These are phyloP conservation scores for Pichia sp. DNA, from an alignment of 1,139 yeast genomes.

Conservation along the genomic window DNA sequence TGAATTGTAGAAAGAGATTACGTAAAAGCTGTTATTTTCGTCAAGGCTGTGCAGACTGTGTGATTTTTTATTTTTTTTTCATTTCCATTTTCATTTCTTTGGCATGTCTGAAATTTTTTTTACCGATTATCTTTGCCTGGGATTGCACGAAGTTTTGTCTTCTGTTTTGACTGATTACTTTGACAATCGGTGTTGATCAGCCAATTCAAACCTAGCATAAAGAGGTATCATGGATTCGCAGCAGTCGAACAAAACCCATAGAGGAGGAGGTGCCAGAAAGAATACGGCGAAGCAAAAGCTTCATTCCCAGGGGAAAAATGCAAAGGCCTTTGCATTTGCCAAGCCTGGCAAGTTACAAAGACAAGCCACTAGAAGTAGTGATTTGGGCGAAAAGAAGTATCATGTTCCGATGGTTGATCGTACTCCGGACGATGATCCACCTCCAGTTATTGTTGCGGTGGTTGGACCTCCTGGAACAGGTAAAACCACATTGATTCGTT, in stretches of 20 bases:
- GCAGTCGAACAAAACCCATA: constrained; percentile 43
- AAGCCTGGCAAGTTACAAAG: constrained; percentile 88
- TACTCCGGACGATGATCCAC: constrained; percentile 96
- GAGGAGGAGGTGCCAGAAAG: constrained; percentile 48
- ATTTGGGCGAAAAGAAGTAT: constrained; percentile 71
- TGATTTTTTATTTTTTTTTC: constrained; percentile 7
- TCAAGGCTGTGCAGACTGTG: constrained; percentile 7
- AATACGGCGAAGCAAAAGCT: constrained; percentile 77
- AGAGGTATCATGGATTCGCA: constrained; percentile 23
- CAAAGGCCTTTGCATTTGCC: constrained; percentile 92
- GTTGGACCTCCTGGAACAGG: constrained; percentile 99
- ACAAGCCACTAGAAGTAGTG: constrained; percentile 80
- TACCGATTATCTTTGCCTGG: neutral
- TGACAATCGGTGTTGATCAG: neutral
- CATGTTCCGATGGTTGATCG: constrained; percentile 98
- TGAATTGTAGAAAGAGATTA: neutral
- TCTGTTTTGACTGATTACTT: neutral
- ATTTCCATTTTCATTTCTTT: neutral
- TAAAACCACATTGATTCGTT: constrained; percentile 86
- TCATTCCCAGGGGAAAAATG: constrained; percentile 88
- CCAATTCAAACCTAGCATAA: neutral
- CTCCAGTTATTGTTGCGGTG: constrained; percentile 93
- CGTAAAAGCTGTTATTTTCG: too few relatives aligned
- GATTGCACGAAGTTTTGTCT: neutral
- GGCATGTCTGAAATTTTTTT: neutral